phyloP scores from a whole-genome alignment of 257 asterid species.

The Jacaranda copaia region DNA sequence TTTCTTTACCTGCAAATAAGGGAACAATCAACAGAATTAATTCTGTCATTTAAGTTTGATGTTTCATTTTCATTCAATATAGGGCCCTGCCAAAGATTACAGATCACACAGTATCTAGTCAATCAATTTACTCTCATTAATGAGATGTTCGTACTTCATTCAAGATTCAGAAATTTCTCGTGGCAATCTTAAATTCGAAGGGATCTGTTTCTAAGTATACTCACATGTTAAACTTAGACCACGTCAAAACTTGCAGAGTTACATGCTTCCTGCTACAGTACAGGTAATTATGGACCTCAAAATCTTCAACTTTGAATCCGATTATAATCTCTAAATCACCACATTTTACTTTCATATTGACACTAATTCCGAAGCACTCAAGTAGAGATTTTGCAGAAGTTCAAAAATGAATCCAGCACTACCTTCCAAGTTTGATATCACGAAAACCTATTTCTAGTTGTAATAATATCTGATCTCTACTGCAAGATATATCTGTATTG shows the following conservation, averaged over 20 bases:
- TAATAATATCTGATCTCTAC: conserved; percentile 50
- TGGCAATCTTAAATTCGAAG: too few relatives aligned
- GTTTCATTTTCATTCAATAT: conserved; percentile 9
- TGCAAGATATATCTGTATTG: conserved; percentile 41
- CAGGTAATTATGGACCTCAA: neutral
- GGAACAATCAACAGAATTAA: conserved; percentile 25
- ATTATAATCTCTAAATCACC: neutral
- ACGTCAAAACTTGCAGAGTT: neutral
- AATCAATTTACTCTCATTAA: conserved; percentile 26
- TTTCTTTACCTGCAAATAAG: conserved; percentile 71
- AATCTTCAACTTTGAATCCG: conserved; percentile 20
- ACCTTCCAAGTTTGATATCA: conserved; percentile 40
- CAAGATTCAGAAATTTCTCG: conserved; percentile 17
- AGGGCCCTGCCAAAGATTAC: neutral
- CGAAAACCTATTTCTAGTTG: conserved; percentile 46
- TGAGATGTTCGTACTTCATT: neutral
- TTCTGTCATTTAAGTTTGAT: conserved; percentile 5
- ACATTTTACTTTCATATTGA: conserved; percentile 46
- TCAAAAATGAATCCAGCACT: conserved; percentile 47
- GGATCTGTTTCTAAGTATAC: too few relatives aligned
- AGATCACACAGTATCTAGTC: neutral
- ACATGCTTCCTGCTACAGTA: neutral
- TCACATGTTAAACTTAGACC: too few relatives aligned
- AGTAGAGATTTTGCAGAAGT: conserved; percentile 41
- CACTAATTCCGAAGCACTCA: conserved; percentile 39